These are phyloP conservation scores for Tolypocladium cylindrosporum DNA, from an alignment of 2,329 filamentous ascomycete genomes.

Conservation along the genomic window DNA sequence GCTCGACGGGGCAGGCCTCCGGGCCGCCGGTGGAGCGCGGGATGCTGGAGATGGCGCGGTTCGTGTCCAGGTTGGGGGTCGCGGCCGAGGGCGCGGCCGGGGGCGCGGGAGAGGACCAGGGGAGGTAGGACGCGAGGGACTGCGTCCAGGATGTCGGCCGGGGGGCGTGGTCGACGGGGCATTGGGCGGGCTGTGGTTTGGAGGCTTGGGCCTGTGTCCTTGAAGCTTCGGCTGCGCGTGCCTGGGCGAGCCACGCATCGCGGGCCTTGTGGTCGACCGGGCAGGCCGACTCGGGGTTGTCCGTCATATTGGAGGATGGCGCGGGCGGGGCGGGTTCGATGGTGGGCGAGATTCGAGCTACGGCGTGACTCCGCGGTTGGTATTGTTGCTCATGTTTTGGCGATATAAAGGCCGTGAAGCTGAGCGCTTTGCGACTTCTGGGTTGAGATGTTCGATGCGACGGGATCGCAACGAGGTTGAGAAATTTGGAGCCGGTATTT, in stretches of 20 bases:
- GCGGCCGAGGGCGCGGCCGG: slow-evolving; percentile 8
- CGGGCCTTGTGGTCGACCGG: slow-evolving; percentile 88
- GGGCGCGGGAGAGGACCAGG: slow-evolving; percentile 22
- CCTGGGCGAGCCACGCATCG: slow-evolving; percentile 73
- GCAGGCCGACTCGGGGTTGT: slow-evolving; percentile 39
- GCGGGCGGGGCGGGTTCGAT: background rate
- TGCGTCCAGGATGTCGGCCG: slow-evolving; percentile 31
- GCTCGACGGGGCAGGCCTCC: slow-evolving; percentile 27
- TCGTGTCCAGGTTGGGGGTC: slow-evolving; percentile 41
- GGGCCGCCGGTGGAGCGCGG: slow-evolving; percentile 44
- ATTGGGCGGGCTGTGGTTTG: slow-evolving; percentile 9
- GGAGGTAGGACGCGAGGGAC: slow-evolving; percentile 29
- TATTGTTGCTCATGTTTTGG: background rate
- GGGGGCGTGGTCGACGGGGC: slow-evolving; percentile 23
- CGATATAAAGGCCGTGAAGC: background rate
- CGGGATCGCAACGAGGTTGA: background rate
- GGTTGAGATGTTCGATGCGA: background rate
- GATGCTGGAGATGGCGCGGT: slow-evolving; percentile 72
- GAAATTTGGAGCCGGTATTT: slow-evolving; percentile 6
- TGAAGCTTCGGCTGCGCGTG: slow-evolving; percentile 38
- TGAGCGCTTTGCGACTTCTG: background rate
- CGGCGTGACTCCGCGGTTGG: background rate
- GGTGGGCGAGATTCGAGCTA: background rate
- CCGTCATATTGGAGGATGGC: slow-evolving; percentile 11
- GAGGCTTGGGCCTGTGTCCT: slow-evolving; percentile 9